phyloP scores from a whole-genome alignment of 495 filamentous ascomycete species.

The Penicillium alfredii region DNA sequence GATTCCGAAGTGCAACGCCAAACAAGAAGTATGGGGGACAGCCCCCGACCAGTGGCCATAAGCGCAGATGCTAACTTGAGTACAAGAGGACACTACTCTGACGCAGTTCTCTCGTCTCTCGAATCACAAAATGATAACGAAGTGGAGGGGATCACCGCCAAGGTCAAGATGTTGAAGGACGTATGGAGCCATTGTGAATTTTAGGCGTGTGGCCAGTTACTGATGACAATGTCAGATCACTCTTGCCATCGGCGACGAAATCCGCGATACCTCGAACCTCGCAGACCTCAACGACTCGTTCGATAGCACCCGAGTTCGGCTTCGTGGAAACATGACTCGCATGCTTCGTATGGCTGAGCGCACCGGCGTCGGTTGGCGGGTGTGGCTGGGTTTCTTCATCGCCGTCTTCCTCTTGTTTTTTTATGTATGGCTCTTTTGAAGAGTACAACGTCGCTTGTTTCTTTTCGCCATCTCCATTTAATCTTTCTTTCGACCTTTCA shows the following conservation, averaged over 20 bases:
- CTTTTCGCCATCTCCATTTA: background rate
- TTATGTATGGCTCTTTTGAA: slow-evolving; percentile 78
- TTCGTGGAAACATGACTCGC: slow-evolving; percentile 89
- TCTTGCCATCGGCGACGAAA: slow-evolving; percentile 87
- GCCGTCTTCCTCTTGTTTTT: slow-evolving; percentile 75
- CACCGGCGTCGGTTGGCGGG: slow-evolving; percentile 89
- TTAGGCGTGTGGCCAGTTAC: background rate
- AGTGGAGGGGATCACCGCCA: slow-evolving; percentile 82
- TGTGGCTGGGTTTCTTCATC: slow-evolving; percentile 83
- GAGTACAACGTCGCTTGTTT: no score
- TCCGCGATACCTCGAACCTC: slow-evolving; percentile 75
- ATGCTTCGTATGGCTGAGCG: slow-evolving; percentile 95
- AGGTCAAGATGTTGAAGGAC: slow-evolving; percentile 88
- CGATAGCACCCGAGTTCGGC: slow-evolving; percentile 69
- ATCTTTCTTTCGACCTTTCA: background rate
- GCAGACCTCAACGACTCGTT: slow-evolving; percentile 81
- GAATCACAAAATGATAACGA: slow-evolving; percentile 94
- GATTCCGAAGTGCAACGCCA: slow-evolving; percentile 68
- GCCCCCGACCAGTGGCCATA: no score
- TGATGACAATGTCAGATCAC: slow-evolving; percentile 58
- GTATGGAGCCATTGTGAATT: slow-evolving; percentile 44
- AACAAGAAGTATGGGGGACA: slow-evolving; percentile 72
- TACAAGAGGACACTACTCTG: slow-evolving; percentile 80
- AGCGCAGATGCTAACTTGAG: no score
- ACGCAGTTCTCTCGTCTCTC: slow-evolving; percentile 85